These are phyloP conservation scores for Auxenochlorella protothecoides DNA, from an alignment of 139 green algal species.

Conservation along the genomic window DNA sequence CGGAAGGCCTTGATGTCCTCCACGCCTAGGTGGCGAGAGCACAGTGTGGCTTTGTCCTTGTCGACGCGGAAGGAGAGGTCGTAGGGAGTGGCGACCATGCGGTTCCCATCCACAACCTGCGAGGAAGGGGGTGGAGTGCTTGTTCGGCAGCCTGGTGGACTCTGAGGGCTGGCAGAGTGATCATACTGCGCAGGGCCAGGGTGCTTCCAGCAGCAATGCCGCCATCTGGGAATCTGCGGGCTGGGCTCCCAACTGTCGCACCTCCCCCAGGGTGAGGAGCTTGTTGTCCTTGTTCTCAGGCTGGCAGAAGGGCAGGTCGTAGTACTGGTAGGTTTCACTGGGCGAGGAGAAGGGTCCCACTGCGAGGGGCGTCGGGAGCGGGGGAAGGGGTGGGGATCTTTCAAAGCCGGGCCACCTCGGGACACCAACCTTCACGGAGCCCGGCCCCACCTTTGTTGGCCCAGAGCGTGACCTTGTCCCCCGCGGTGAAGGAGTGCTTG, in stretches of 20 bases:
- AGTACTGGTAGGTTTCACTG: constrained; percentile 94
- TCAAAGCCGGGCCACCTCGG: background rate
- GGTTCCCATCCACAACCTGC: constrained; percentile 40
- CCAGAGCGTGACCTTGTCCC: constrained; percentile 45
- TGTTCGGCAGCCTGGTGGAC: no score
- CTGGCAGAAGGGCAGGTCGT: constrained; percentile 88
- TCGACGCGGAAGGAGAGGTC: constrained; percentile 63
- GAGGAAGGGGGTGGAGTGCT: no score
- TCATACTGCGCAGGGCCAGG: no score
- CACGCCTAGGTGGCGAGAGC: constrained; percentile 55
- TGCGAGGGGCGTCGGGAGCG: background rate
- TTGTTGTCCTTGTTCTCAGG: constrained; percentile 73
- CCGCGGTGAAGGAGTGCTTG: constrained; percentile 50
- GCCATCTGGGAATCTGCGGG: background rate
- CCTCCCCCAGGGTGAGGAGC: constrained; percentile 74
- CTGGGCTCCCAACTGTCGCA: constrained; percentile 16
- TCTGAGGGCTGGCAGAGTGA: no score
- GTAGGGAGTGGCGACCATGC: constrained; percentile 81
- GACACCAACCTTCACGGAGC: background rate
- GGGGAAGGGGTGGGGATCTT: background rate
- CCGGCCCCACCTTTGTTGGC: constrained; percentile 16
- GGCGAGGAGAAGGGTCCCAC: constrained; percentile 8
- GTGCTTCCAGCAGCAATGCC: background rate
- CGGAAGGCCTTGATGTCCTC: constrained; percentile 75
- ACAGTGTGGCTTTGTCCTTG: constrained; percentile 70